These are phyloP conservation scores for Venturia aucupariae DNA, from an alignment of 2,329 filamentous ascomycete species.

Conservation along the genomic window DNA sequence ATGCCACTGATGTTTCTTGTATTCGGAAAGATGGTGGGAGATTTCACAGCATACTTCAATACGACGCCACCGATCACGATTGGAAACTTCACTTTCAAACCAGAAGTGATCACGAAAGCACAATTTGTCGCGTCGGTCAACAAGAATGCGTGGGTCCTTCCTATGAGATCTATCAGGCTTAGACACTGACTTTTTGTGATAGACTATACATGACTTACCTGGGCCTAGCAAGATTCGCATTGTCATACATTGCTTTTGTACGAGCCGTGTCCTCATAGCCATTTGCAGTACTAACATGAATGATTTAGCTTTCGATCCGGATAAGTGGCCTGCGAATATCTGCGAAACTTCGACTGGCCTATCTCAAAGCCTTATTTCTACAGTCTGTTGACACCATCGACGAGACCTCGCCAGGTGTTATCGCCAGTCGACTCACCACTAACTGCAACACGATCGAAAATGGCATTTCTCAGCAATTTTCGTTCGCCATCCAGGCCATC, in stretches of 20 bases:
- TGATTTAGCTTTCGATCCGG: constrained; percentile 21
- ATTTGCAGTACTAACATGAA: constrained; percentile 12
- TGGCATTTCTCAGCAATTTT: constrained; percentile 24
- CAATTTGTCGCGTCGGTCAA: constrained; percentile 30
- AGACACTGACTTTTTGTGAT: neutral
- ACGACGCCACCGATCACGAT: neutral
- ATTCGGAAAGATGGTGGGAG: constrained; percentile 13
- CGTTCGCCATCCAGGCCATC: constrained; percentile 23
- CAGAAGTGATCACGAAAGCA: neutral
- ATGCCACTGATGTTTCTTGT: constrained; percentile 16
- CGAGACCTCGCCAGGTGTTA: constrained; percentile 22
- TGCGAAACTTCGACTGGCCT: constrained; percentile 22
- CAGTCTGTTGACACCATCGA: constrained; percentile 23
- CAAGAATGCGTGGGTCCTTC: constrained; percentile 31
- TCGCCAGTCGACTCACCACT: constrained; percentile 23
- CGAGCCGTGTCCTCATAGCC: neutral
- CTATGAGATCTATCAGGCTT: neutral
- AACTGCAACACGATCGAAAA: constrained; percentile 22
- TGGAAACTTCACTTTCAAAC: neutral
- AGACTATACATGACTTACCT: constrained; percentile 51
- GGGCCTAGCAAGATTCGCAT: constrained; percentile 44
- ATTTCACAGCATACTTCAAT: constrained; percentile 14
- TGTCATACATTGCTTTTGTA: constrained; percentile 49
- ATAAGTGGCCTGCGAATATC: constrained; percentile 22
- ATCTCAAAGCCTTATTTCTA: constrained; percentile 21